Conservation (phyloP, 805 yeast genomes). For the Candida yuanshanica region DNA sequence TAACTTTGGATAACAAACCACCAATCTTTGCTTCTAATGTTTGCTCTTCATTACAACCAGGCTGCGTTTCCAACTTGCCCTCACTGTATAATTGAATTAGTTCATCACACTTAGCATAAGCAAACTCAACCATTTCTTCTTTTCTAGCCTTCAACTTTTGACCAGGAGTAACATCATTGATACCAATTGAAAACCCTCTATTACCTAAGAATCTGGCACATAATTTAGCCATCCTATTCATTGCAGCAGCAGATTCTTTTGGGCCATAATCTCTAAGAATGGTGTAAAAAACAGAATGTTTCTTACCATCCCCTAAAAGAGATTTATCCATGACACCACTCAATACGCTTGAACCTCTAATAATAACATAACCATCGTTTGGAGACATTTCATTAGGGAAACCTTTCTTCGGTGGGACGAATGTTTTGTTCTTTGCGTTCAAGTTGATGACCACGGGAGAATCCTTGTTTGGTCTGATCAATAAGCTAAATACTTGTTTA, state of each 20-base stretch:
- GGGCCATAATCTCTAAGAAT: conserved; percentile 96
- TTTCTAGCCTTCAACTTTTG: conserved; percentile 65
- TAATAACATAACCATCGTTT: conserved; percentile 90
- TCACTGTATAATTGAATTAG: conserved; percentile 69
- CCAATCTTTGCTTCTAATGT: conserved; percentile 97
- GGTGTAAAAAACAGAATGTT: conserved; percentile 92
- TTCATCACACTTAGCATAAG: conserved; percentile 88
- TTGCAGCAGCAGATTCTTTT: conserved; percentile 87
- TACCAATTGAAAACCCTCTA: conserved; percentile 96
- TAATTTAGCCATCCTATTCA: conserved; percentile 99
- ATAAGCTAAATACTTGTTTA: conserved; percentile 84
- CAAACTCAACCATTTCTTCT: conserved; percentile 84
- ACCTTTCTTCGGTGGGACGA: conserved; percentile 64
- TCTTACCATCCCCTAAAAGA: conserved; percentile 95
- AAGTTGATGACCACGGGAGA: conserved; percentile 83
- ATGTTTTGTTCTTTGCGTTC: conserved; percentile 93
- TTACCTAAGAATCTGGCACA: conserved; percentile 95
- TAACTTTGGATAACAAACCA: conserved; percentile 90
- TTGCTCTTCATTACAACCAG: conserved; percentile 98
- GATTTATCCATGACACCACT: conserved; percentile 98
- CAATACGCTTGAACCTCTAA: conserved; percentile 82
- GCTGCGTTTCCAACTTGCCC: conserved; percentile 94
- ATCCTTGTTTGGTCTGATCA: conserved; percentile 73
- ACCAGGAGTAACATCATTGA: conserved; percentile 95
- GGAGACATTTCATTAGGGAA: conserved; percentile 93